Conservation (phyloP, 2,329 filamentous ascomycete species). For the Trichoderma lentiforme region DNA sequence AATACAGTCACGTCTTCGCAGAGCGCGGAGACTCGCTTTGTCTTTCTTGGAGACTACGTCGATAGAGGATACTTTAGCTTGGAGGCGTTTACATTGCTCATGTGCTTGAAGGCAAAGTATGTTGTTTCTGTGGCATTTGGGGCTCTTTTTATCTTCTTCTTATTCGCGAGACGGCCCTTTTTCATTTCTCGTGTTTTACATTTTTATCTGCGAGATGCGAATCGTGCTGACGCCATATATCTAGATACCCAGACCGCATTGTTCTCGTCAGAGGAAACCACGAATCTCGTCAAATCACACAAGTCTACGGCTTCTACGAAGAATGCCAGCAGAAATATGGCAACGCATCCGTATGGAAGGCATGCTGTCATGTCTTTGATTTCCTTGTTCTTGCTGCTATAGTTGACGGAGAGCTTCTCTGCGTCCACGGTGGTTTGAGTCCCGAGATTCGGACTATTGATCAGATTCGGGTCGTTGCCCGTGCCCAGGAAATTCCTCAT, state of each 20-base stretch:
- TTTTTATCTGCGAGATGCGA: slow-evolving; percentile 12
- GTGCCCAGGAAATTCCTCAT: slow-evolving; percentile 95
- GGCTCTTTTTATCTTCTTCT: background rate
- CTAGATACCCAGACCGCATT: slow-evolving; percentile 87
- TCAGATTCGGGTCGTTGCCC: slow-evolving; percentile 97
- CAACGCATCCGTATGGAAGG: slow-evolving; percentile 99
- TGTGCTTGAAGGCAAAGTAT: slow-evolving; percentile 81
- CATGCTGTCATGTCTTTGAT: slow-evolving; percentile 99
- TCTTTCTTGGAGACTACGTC: slow-evolving; percentile 83
- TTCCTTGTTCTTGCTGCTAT: slow-evolving; percentile 95
- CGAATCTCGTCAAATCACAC: slow-evolving; percentile 94
- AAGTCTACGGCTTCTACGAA: slow-evolving; percentile 98
- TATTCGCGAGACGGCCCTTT: background rate
- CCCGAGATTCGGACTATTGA: slow-evolving; percentile 96
- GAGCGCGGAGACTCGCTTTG: slow-evolving; percentile 54
- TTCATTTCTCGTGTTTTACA: background rate
- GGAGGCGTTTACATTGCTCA: slow-evolving; percentile 94
- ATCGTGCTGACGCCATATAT: background rate
- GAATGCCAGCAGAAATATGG: slow-evolving; percentile 98
- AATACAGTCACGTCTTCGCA: slow-evolving; percentile 37
- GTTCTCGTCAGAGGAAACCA: slow-evolving; percentile 97
- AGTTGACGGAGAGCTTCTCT: slow-evolving; percentile 97
- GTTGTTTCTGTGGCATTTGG: background rate
- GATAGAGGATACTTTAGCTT: slow-evolving; percentile 97
- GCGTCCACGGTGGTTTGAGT: slow-evolving; percentile 88